Percentiles rank a stretch among this genome's conserved stretches.
phyloP scores from a whole-genome alignment of 2,329 filamentous ascomycete species.

The Fusarium paranaense region DNA sequence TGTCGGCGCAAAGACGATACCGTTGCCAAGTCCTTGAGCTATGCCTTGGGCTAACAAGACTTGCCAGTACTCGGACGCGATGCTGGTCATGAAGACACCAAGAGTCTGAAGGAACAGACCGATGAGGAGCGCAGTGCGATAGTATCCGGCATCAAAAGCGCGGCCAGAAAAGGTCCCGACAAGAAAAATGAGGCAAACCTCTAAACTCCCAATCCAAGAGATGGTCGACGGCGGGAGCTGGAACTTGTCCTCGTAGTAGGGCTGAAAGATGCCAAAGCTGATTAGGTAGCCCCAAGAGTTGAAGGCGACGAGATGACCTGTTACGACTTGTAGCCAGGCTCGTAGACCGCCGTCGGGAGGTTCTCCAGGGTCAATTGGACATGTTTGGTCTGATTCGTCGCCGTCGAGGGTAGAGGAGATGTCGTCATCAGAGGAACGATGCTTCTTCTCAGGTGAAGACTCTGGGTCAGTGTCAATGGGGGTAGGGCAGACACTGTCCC shows the following conservation, averaged over 20 bases:
- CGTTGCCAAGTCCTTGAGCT: conserved; percentile 66
- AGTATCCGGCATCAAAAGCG: conserved; percentile 57
- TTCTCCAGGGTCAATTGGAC: not conserved
- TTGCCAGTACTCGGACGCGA: conserved; percentile 59
- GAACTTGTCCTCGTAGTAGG: conserved; percentile 52
- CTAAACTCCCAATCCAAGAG: conserved; percentile 63
- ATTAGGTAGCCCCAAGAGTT: conserved; percentile 55
- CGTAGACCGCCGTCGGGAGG: conserved; percentile 52
- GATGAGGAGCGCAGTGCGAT: conserved; percentile 46
- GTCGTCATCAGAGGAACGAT: conserved; percentile 2
- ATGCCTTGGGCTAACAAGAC: conserved; percentile 65
- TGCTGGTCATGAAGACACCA: conserved; percentile 59
- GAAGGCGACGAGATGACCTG: conserved; percentile 52
- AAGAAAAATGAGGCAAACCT: conserved; percentile 57
- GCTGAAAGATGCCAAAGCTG: conserved; percentile 54
- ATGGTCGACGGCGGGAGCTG: conserved; percentile 51
- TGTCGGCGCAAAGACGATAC: conserved; percentile 66
- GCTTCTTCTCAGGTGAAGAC: conserved; percentile 8
- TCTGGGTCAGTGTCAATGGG: not conserved
- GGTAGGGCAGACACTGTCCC: conserved; percentile 21
- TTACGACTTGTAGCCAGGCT: conserved; percentile 55
- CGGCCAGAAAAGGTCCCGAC: conserved; percentile 56
- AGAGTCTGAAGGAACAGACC: conserved; percentile 57
- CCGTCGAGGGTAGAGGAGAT: conserved; percentile 10
- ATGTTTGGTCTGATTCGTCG: not conserved